These are phyloP conservation scores for Ophiostoma angusticollis DNA, from an alignment of 2,329 filamentous ascomycete genomes.

Conservation along the genomic window DNA sequence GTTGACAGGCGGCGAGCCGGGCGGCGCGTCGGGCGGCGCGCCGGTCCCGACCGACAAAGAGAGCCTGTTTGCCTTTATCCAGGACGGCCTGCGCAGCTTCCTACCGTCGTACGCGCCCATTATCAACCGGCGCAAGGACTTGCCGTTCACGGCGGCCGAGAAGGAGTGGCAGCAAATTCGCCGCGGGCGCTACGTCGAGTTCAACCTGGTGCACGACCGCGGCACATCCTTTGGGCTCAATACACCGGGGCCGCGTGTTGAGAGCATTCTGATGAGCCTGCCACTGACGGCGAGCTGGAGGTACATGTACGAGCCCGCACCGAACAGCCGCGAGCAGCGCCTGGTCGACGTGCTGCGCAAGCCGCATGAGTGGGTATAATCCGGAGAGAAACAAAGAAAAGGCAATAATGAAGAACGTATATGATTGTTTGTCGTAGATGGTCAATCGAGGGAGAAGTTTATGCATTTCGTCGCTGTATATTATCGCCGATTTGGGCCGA, in stretches of 20 bases:
- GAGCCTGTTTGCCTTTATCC: conserved; percentile 78
- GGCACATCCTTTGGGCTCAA: conserved; percentile 91
- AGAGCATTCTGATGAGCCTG: conserved; percentile 96
- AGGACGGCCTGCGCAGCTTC: conserved; percentile 76
- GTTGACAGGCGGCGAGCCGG: conserved; percentile 33
- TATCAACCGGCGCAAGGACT: conserved; percentile 74
- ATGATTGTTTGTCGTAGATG: not conserved
- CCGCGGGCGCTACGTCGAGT: conserved; percentile 92
- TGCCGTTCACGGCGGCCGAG: conserved; percentile 74
- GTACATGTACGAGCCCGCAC: conserved; percentile 83
- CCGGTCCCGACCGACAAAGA: conserved; percentile 58
- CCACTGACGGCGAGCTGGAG: conserved; percentile 87
- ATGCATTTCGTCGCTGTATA: no score
- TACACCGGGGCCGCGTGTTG: conserved; percentile 79
- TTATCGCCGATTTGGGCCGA: no score
- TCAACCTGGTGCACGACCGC: conserved; percentile 93
- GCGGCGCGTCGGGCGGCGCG: no score
- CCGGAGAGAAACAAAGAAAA: not conserved
- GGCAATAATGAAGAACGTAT: not conserved
- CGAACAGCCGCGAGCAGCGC: conserved; percentile 63
- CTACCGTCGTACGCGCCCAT: conserved; percentile 86
- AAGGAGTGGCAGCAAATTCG: conserved; percentile 96
- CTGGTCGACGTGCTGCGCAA: conserved; percentile 59
- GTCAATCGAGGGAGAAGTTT: no score
- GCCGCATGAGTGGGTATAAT: conserved; percentile 54